A percentile compares a stretch with the other conserved stretches of the same genome.
Evolutionary conservation across 2,329 filamentous ascomycete genomes (phyloP).

Genomic region (Trichophyton rubrum): DNA sequence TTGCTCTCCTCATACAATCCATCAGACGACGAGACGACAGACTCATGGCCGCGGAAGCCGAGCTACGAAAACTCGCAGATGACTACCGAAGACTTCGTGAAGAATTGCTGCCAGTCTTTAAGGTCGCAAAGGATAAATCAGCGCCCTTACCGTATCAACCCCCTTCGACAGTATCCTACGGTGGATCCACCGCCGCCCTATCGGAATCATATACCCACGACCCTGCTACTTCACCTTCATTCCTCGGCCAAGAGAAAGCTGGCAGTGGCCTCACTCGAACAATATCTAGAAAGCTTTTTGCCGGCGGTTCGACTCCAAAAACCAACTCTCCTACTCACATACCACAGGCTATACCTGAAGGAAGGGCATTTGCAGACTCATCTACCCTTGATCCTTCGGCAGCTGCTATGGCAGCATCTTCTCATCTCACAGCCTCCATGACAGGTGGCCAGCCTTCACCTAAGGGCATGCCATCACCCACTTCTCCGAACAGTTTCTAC

Average conservation of each 20-base stretch:
- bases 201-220: conserved; percentile 23
- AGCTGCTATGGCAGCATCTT: conserved; percentile 57
- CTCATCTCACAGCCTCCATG: conserved; percentile 47
- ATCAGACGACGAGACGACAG: conserved; percentile 82
- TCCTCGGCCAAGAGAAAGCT: conserved; percentile 28
- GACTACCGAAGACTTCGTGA: conserved; percentile 82
- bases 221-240: conserved; percentile 30
- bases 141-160: conserved; percentile 61
- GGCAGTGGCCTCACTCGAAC: conserved; percentile 53
- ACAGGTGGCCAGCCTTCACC: conserved; percentile 49
- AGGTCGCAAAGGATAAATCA: conserved; percentile 80
- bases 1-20: conserved; percentile 79
- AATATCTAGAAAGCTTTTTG: conserved; percentile 60
- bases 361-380: conserved; percentile 42
- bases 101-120: conserved; percentile 80
- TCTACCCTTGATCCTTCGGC: conserved; percentile 53
- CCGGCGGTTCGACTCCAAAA: conserved; percentile 60
- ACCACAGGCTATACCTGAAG: conserved; percentile 53
- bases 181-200: conserved; percentile 15
- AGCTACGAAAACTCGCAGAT: conserved; percentile 70
- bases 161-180: conserved; percentile 13
- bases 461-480: conserved; percentile 34
- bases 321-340: conserved; percentile 62
- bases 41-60: conserved; percentile 69
- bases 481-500: conserved; percentile 31